A percentile compares a stretch with the other conserved stretches of the same genome.
Conservation (phyloP, 129 eudicot genomes). For the Flaveria bidentis region DNA sequence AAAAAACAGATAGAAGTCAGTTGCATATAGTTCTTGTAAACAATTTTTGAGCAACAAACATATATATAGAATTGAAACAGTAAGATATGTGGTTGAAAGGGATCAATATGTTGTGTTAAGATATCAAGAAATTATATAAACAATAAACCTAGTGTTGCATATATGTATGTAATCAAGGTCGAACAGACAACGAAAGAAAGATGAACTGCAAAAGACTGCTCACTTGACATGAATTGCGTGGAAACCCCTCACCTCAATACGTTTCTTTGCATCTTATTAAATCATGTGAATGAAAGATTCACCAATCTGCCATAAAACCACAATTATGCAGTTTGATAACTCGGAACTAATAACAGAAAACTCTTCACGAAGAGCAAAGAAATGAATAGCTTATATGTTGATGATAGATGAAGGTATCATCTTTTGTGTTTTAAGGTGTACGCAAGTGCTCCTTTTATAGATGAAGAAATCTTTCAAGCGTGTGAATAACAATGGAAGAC, state of each 20-base stretch:
- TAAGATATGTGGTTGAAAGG: neutral
- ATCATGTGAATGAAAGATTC: neutral
- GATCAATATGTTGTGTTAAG: neutral
- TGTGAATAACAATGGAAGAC: constrained; percentile 30
- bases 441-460: constrained; percentile 28
- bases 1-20: neutral
- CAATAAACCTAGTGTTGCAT: constrained; percentile 10
- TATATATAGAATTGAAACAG: neutral
- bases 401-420: constrained; percentile 17
- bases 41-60: neutral
- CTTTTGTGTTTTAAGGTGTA: constrained; percentile 14
- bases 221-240: constrained; percentile 43
- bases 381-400: neutral
- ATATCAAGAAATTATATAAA: neutral
- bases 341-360: neutral
- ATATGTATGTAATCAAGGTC: constrained; percentile 40
- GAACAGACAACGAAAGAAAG: constrained; percentile 53
- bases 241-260: constrained; percentile 36
- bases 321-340: neutral
- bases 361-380: neutral
- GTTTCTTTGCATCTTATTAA: neutral
- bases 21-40: neutral
- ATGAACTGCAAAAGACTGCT: constrained; percentile 43
- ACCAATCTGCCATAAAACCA: constrained; percentile 20
- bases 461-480: constrained; percentile 23